Base-by-base conservation (phyloP, 148 eudicot genomes). In the Fallopia convolvulus region DNA sequence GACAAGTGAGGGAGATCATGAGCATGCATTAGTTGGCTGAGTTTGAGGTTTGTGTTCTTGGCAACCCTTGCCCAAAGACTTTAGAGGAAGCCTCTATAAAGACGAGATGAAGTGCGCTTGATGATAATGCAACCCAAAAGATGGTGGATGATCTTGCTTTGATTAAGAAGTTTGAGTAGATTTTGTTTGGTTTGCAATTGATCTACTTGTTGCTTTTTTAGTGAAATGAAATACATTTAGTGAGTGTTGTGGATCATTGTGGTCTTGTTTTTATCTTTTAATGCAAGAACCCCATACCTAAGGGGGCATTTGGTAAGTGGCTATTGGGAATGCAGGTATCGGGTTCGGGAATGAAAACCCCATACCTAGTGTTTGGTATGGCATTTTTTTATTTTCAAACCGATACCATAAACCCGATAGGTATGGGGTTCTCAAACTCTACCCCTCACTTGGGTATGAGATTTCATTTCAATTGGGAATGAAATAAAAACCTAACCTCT, bases 11-110 rank as follows among this genome's bases (percentile, higher is more conserved):
- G 46, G 98, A 94, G 85, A 87, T 95, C 17, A 97, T 95, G 0
- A 95, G 97, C 49, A 81, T 91, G 36, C 86, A 91, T 81, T 87
- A 91, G 73, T 82, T 95, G 84, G 92, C 97, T 42, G 97, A 95
- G 77, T 95, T 95, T 53, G 99, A 95, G 90, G 92, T 95, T 3
- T 88, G 90, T 78, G 99, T 92, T 14, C 88, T 95, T 56, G 99
- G 99, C 26, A 95, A 95, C 75, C 87, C 92, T 56, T 92, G 99
- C 77, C 99, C 99, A 36, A 97, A 95, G 77, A 95, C 97, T 42
- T 94, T 88, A 44, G 97, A 95, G 76, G 99, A 95, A 80, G 99
- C 92, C 23, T 86, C 97, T 32, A 81, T 95, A 44, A 92, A 90
- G 90, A 93, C 91, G 58, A 86, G 88, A 81, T 93, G 97, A n/a